phyloP scores from a whole-genome alignment of 108 stramenopile species.

The Bacterosira constricta region DNA sequence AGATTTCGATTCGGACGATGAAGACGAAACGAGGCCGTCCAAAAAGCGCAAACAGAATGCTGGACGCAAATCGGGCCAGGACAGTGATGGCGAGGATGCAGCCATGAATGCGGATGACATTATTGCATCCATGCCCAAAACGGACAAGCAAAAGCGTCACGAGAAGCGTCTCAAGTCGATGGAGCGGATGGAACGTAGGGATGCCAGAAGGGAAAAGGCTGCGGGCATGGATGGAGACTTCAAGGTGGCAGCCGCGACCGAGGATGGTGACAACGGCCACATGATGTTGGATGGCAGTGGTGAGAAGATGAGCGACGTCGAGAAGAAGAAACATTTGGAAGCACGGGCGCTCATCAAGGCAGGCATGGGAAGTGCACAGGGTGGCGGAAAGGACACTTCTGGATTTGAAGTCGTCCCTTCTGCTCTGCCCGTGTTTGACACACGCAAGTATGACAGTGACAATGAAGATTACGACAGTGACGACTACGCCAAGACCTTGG shows the following conservation, averaged over 20 bases:
- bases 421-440: constrained; percentile 70
- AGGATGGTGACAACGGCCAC: constrained; percentile 59
- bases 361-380: constrained; percentile 65
- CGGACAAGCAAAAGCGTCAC: constrained; percentile 95
- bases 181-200: constrained; percentile 86
- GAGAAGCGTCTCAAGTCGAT: constrained; percentile 92
- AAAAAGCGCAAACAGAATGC: constrained; percentile 9
- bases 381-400: constrained; percentile 31
- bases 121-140: constrained; percentile 92
- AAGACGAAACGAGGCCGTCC: constrained; percentile 30
- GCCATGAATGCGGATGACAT: constrained; percentile 77
- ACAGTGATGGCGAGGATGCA: constrained; percentile 40
- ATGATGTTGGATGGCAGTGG: constrained; percentile 48
- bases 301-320: constrained; percentile 62
- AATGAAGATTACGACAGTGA: constrained; percentile 98
- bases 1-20: constrained; percentile 52
- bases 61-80: constrained; percentile 17
- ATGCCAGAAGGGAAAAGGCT: constrained; percentile 69
- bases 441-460: constrained; percentile 91
- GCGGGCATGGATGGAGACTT: constrained; percentile 80
- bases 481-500: constrained; percentile 91
- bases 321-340: constrained; percentile 73
- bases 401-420: constrained; percentile 77
- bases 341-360: constrained; percentile 89
- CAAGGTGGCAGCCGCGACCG: constrained; percentile 64